Percentiles rank a stretch among this genome's conserved stretches.
Conservation (phyloP, 345 rosid genomes). For the Populus euphratica region DNA sequence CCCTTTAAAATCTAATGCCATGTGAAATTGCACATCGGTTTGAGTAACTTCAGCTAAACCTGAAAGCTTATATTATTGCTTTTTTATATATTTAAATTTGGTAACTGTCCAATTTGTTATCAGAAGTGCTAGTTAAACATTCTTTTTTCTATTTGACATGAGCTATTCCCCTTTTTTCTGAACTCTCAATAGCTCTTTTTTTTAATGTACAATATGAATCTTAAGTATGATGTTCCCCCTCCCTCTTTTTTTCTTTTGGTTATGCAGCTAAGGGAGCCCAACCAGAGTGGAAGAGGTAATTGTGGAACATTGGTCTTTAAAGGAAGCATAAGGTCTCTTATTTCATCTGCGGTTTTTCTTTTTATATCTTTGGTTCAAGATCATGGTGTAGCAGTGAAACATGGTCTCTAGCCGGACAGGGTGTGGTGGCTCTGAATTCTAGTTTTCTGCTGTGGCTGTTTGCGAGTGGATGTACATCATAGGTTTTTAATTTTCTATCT, state of each 20-base stretch:
- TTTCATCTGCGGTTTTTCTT: slow-evolving; percentile 14
- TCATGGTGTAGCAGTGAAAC: slow-evolving; percentile 28
- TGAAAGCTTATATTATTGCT: background rate
- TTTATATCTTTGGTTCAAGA: slow-evolving; percentile 13
- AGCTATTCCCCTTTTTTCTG: background rate
- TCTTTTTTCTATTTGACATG: background rate
- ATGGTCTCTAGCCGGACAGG: slow-evolving; percentile 13
- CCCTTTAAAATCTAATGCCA: background rate
- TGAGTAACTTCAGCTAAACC: background rate
- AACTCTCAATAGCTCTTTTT: background rate
- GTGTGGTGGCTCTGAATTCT: slow-evolving; percentile 18
- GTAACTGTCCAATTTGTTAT: background rate
- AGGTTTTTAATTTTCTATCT: slow-evolving; percentile 33
- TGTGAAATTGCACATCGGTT: background rate
- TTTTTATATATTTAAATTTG: background rate
- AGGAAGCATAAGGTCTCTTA: slow-evolving; percentile 8
- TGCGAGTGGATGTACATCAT: slow-evolving; percentile 50
- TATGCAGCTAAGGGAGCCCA: slow-evolving; percentile 56
- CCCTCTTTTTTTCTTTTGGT: slow-evolving; percentile 2
- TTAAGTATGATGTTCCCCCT: too few relatives aligned
- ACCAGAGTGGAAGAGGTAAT: slow-evolving; percentile 60
- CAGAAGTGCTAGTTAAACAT: background rate
- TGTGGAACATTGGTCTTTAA: background rate
- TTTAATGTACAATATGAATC: too few relatives aligned
- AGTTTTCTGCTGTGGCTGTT: slow-evolving; percentile 26